Base-by-base conservation (phyloP, 371 early-diverging fungal genomes). In the Coemansia sp. region DNA sequence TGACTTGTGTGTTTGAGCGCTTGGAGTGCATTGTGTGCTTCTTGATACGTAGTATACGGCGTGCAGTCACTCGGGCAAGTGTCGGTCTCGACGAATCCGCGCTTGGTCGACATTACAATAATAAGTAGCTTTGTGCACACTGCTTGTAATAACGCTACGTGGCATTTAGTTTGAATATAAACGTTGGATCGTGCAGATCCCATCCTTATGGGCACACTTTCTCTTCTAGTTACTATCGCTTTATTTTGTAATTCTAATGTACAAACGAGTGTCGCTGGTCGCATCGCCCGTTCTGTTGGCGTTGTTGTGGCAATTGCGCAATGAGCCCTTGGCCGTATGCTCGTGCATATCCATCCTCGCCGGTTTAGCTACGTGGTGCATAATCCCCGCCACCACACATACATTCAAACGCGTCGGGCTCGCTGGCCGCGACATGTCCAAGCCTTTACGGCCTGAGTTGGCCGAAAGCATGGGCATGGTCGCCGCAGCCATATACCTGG, bases 381-480 rank as follows among this genome's bases (percentile, higher is more conserved):
- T 84, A 1, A 67, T 90, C 31, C 91, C 91, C 0, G 82, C 77
- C 39, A 75, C 89, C 5, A 74, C 65, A 29, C 71, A 80, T 16
- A 79, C 83, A 3, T 91, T 97, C 77, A 77, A 94, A 27, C 80
- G 84, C 39, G 87, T 87, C 6, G 88, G 90, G 3, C 81, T 92
- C 8, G 84, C 81, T 18, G 98, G 98, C 27, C 82, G 84, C 45
- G 98, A 98, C 75, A 64, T 91, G 64, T 84, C 91, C 22, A 97
- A 96, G 73, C 80, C 79, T 48, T 72, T 83, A 50, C 83, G 82
- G 34, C 92, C 92, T 4, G 78, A 90, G 42, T 68, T 94, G 87
- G 83, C 94, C 10, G 96, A 95, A 69, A 88, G 88, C 65, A 87
- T 91, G 86, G 95, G 95, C 37, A 84, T 88, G 22, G 80, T 90